Conservation (phyloP, 148 eudicot genomes). For the Gaultheria prostrata region DNA sequence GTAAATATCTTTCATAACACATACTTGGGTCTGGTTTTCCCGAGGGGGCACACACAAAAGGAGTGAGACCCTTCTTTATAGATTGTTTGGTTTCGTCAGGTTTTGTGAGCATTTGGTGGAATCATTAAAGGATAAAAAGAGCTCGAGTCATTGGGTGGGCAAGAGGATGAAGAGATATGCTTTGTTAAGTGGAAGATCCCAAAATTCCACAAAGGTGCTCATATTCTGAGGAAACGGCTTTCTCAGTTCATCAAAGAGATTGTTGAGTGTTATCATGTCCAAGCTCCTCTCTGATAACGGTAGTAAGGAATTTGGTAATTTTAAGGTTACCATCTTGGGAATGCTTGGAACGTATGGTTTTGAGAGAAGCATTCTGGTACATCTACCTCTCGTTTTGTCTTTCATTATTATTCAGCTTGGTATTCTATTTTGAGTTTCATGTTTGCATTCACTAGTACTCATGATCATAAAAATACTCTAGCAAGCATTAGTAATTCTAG, state of each 20-base stretch:
- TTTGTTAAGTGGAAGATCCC: constrained; percentile 57
- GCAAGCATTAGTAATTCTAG: background rate
- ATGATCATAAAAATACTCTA: background rate
- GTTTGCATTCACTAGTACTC: background rate
- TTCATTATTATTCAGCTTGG: background rate
- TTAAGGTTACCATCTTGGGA: constrained; percentile 82
- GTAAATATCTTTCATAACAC: no score
- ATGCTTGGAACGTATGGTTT: constrained; percentile 96
- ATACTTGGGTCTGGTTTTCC: background rate
- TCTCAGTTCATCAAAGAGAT: constrained; percentile 78
- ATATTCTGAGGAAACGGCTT: constrained; percentile 60
- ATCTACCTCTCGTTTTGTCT: constrained; percentile 13
- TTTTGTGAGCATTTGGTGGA: constrained; percentile 75
- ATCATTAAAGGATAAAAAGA: constrained; percentile 20
- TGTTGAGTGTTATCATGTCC: constrained; percentile 78
- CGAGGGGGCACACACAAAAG: background rate
- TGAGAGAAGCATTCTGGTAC: constrained; percentile 86
- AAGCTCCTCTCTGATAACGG: constrained; percentile 89
- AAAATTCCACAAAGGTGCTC: constrained; percentile 47
- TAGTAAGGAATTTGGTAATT: constrained; percentile 94
- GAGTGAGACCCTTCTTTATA: background rate
- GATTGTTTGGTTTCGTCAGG: constrained; percentile 39
- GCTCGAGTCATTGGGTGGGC: constrained; percentile 28
- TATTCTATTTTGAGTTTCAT: background rate
- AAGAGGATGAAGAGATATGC: constrained; percentile 32